Evolutionary conservation across 2,329 filamentous ascomycete species (phyloP).

Genomic region (Pseudogymnoascus sp.): DNA sequence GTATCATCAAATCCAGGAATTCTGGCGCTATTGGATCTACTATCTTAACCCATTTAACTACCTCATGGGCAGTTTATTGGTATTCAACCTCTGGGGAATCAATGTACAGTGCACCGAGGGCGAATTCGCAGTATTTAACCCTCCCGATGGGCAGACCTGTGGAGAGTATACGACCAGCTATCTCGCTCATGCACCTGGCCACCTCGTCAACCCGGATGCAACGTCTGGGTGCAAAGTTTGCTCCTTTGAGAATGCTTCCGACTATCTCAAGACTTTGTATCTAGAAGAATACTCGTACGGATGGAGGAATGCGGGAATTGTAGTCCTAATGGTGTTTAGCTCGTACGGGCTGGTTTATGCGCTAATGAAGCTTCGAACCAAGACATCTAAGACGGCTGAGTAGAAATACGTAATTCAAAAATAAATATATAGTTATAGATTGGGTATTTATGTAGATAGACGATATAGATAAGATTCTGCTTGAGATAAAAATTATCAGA

Average conservation of each 20-base stretch:
- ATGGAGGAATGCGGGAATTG: constrained; percentile 57
- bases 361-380: constrained; percentile 44
- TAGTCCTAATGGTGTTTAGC: constrained; percentile 37
- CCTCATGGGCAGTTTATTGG: constrained; percentile 49
- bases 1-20: constrained; percentile 52
- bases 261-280: constrained; percentile 55
- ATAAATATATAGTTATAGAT: background rate
- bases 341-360: constrained; percentile 39
- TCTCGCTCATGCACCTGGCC: constrained; percentile 35
- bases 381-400: constrained; percentile 39
- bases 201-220: constrained; percentile 55
- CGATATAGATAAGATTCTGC: background rate
- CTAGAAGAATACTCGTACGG: constrained; percentile 55
- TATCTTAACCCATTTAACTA: constrained; percentile 57
- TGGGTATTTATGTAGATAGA: background rate
- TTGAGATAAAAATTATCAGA: background rate
- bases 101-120: constrained; percentile 39
- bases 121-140: constrained; percentile 42
- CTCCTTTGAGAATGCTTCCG: constrained; percentile 49
- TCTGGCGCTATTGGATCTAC: constrained; percentile 56
- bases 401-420: background rate
- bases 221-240: constrained; percentile 53
- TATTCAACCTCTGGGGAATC: constrained; percentile 43
- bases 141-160: constrained; percentile 45
- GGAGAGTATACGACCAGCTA: constrained; percentile 50